Percentiles rank a stretch among this genome's conserved stretches.
Evolutionary conservation across 192 early-diverging fungal species (phyloP).

Genomic region (Borealophlyctis nickersoniae): DNA sequence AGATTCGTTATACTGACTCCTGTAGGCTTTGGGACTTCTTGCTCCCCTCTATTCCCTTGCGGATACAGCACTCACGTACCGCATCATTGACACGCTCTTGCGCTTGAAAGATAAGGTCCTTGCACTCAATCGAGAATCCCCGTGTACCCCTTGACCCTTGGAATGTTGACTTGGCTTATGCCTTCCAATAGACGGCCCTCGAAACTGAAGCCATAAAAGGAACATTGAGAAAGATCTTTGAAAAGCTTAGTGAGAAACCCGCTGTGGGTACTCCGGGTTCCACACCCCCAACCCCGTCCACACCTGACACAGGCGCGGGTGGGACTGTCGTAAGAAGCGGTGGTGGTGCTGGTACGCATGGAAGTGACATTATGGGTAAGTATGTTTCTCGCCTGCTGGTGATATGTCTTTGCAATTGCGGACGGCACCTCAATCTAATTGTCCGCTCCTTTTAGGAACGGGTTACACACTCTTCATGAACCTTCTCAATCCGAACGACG

Average conservation of each 20-base stretch:
- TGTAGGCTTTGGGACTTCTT: slow-evolving; percentile 46
- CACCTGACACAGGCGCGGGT: too few relatives aligned
- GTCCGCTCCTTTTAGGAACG: too few relatives aligned
- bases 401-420: neutral
- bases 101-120: slow-evolving; percentile 45
- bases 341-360: too few relatives aligned
- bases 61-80: slow-evolving; percentile 41
- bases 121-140: slow-evolving; percentile 11
- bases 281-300: neutral
- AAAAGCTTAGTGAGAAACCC: slow-evolving; percentile 27
- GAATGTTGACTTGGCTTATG: neutral
- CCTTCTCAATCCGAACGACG: slow-evolving; percentile 46
- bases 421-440: too few relatives aligned
- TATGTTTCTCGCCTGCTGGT: neutral
- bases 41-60: slow-evolving; percentile 39
- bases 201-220: slow-evolving; percentile 48
- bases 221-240: slow-evolving; percentile 43
- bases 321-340: too few relatives aligned
- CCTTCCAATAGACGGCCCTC: slow-evolving; percentile 38
- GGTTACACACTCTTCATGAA: slow-evolving; percentile 45
- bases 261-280: neutral
- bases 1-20: neutral
- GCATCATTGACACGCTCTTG: slow-evolving; percentile 41
- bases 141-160: neutral
- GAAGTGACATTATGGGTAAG: too few relatives aligned